Evolutionary conservation across 164 flowering plant species (phyloP).

Genomic region (Brasenia schreberi): DNA sequence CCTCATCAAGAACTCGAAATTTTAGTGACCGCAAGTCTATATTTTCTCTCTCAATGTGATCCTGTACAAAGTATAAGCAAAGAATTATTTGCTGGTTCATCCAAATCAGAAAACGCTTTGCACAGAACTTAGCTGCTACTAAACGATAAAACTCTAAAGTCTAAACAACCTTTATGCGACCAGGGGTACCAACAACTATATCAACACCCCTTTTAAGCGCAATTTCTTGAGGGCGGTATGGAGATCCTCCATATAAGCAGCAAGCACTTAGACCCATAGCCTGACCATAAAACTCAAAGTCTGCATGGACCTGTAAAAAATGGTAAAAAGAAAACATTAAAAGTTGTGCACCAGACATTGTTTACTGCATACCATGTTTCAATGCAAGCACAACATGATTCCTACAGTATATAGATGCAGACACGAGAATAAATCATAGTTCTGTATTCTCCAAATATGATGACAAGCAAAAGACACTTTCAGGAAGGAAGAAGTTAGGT

Average conservation of each 20-base stretch:
- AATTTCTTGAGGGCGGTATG: constrained; percentile 43
- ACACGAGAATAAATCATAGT: too few relatives aligned
- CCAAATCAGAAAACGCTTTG: background rate
- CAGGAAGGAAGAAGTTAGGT: too few relatives aligned
- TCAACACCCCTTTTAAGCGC: constrained; percentile 78
- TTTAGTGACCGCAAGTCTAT: constrained; percentile 56
- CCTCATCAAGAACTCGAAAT: constrained; percentile 95
- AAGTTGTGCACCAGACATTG: too few relatives aligned
- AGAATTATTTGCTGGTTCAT: background rate
- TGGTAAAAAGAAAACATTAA: too few relatives aligned
- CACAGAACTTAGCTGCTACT: background rate
- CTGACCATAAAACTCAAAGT: constrained; percentile 77
- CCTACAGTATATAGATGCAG: too few relatives aligned
- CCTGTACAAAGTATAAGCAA: constrained; percentile 29
- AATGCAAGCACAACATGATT: too few relatives aligned
- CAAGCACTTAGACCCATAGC: constrained; percentile 54
- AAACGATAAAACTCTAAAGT: background rate
- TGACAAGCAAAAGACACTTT: too few relatives aligned
- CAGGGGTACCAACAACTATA: constrained; percentile 87
- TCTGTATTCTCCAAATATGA: too few relatives aligned
- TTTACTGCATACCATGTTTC: too few relatives aligned
- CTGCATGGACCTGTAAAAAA: constrained; percentile 47
- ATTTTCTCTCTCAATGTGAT: constrained; percentile 68
- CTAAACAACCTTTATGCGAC: constrained; percentile 65
- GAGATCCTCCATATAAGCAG: constrained; percentile 77